These are phyloP conservation scores for Solanum dulcamara DNA, from an alignment of 257 asterid species.

Conservation along the genomic window DNA sequence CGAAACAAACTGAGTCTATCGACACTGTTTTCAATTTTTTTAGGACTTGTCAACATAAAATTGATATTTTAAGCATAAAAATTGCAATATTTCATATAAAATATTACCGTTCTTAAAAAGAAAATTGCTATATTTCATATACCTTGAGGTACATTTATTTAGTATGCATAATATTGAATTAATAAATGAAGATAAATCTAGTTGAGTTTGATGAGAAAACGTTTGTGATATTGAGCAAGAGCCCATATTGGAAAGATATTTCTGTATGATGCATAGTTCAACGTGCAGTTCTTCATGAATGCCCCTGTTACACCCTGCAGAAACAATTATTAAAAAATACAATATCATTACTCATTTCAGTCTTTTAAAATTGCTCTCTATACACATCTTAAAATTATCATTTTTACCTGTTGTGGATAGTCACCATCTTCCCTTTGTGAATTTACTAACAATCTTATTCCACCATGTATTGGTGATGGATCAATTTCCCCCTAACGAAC, in stretches of 20 bases:
- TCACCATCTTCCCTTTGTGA: conserved; percentile 41
- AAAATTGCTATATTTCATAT: not conserved
- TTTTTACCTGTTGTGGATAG: conserved; percentile 40
- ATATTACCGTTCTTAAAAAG: too few species aligned
- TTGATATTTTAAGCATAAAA: not conserved
- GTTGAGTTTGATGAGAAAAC: not conserved
- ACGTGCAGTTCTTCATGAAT: conserved; percentile 27
- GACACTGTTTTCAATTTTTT: not conserved
- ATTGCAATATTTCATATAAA: not conserved
- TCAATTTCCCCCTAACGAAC: conserved; percentile 14
- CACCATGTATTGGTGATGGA: conserved; percentile 34
- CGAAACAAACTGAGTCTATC: not conserved
- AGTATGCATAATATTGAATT: not conserved
- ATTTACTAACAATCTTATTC: conserved; percentile 27
- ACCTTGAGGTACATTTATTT: not conserved
- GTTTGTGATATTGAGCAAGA: conserved; percentile 25
- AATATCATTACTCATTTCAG: too few species aligned
- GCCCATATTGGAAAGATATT: conserved; percentile 46
- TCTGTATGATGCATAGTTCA: conserved; percentile 27
- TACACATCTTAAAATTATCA: too few species aligned
- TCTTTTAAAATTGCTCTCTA: too few species aligned
- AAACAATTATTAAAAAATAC: not conserved
- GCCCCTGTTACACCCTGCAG: conserved; percentile 34
- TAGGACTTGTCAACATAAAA: not conserved
- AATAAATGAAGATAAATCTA: not conserved